Base-by-base conservation (phyloP, 2,329 filamentous ascomycete genomes). In the Akanthomyces muscarius region DNA sequence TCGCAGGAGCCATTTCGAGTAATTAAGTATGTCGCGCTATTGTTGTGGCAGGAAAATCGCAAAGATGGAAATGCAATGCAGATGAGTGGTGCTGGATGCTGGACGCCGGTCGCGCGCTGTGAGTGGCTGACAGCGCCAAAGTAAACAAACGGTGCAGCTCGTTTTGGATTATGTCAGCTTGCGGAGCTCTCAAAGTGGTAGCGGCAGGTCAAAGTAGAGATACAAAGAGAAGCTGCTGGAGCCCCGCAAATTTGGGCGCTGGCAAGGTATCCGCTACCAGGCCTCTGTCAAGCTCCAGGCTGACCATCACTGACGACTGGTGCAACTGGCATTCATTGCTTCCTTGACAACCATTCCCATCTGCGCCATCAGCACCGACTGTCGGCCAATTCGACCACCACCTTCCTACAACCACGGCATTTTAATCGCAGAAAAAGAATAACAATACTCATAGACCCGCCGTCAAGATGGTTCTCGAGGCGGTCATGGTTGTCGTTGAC, bases 401-500 rank as follows among this genome's bases (percentile, higher is more conserved):
- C 54, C 13, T 21, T 36, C 52, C 6, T n/a, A 52, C 21, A 45
- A 42, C 21, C n/a, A 38, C 45, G 52, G 18, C 14, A 36, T 2
- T 30, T 16, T 16, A 28, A 54, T 41, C 33, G 11, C 16, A 42
- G 10, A 60, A 33, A 25, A 2, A 21, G 33, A 44, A 28, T 10
- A 7, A 25, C 41, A 47, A 23, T 61, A 59, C 68, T 55, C 53
- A 65, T 66, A 66, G 67, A 71, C 77, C 2, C 77, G 79, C 54
- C 77, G 80, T 77, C 87, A 93, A 84, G 74, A 99, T 99, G 95
- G 91, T 89, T 80, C 89, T 99, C 79, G 95, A 99, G 88, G 96
- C 95, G 81, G 96, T 96, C 67, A 98, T 99, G 93, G 91, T 99
- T 78, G 89, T 98, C 84, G 92, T 98, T 73, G 95, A 99, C 85